Conservation (phyloP, 495 filamentous ascomycete species). For the Wilcoxina mikolae region DNA sequence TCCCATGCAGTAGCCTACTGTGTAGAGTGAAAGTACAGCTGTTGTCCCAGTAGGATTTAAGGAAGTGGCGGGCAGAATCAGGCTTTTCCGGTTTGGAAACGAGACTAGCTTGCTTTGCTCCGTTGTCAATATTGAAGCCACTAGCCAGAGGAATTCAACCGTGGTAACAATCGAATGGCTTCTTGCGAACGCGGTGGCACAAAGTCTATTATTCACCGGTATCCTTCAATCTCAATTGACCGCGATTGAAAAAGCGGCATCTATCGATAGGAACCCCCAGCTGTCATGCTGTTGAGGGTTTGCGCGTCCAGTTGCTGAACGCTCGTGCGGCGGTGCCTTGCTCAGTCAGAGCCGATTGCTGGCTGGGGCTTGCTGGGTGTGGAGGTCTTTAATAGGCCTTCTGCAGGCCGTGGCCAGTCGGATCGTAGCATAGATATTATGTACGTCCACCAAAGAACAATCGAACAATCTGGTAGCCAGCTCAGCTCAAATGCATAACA, state of each 20-base stretch:
- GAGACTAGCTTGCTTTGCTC: conserved; percentile 2
- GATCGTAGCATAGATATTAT: not conserved
- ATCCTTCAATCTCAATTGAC: not conserved
- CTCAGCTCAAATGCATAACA: not conserved
- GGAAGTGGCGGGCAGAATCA: not conserved
- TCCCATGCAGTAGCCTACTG: not conserved
- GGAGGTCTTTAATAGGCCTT: not conserved
- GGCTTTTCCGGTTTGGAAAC: conserved; percentile 1
- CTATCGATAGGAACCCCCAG: too few species aligned
- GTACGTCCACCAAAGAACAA: not conserved
- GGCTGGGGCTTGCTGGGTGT: not conserved
- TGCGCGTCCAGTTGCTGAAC: too few species aligned
- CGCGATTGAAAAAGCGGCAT: not conserved
- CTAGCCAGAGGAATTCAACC: not conserved
- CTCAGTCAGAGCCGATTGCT: not conserved
- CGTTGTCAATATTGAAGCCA: not conserved
- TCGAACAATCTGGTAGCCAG: not conserved
- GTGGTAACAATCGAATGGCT: conserved; percentile 4
- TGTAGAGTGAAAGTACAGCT: not conserved
- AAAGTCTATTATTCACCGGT: not conserved
- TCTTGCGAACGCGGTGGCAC: not conserved
- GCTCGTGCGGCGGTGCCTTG: not conserved
- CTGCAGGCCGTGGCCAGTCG: not conserved
- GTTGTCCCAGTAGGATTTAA: not conserved
- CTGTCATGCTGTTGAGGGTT: too few species aligned